Percentiles rank a stretch among this genome's conserved stretches.
These are phyloP conservation scores for Orbilia quercus DNA, from an alignment of 2,329 filamentous ascomycete genomes.

Conservation along the genomic window DNA sequence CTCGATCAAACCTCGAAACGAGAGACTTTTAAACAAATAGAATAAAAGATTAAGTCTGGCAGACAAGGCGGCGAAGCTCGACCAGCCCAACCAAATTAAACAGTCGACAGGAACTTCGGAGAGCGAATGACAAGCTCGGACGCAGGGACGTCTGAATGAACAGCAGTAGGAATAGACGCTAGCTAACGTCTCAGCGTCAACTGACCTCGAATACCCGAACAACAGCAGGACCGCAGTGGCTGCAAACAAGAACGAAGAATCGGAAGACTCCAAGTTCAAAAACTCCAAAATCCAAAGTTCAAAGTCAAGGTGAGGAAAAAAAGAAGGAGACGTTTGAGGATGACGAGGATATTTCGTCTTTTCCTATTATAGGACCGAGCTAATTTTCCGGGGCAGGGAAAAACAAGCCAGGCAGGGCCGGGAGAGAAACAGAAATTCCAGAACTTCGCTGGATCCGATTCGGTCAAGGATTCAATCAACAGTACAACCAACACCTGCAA, in stretches of 20 bases:
- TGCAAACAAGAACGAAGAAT: slow-evolving; percentile 6
- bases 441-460: slow-evolving; percentile 42
- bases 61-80: too few relatives aligned
- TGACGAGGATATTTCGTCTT: slow-evolving; percentile 49
- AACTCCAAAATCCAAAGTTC: too few relatives aligned
- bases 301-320: not conserved
- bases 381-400: slow-evolving; percentile 53
- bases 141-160: not conserved
- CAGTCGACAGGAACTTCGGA: not conserved
- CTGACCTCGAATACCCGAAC: slow-evolving; percentile 35
- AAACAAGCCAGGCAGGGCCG: slow-evolving; percentile 22
- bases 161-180: slow-evolving; percentile 23
- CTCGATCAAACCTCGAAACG: not conserved
- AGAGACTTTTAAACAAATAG: not conserved
- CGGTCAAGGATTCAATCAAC: slow-evolving; percentile 53
- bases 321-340: slow-evolving; percentile 37
- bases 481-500: slow-evolving; percentile 5
- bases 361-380: slow-evolving; percentile 27
- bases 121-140: slow-evolving; percentile 8
- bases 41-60: too few relatives aligned
- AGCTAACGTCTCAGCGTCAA: slow-evolving; percentile 31
- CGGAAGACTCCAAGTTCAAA: too few relatives aligned
- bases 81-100: not conserved
- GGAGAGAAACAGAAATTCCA: slow-evolving; percentile 38
- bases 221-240: slow-evolving; percentile 5